Percentiles rank a stretch among this genome's conserved stretches.
phyloP scores from a whole-genome alignment of 2,329 filamentous ascomycete species.

The Xylariaceae sp. region DNA sequence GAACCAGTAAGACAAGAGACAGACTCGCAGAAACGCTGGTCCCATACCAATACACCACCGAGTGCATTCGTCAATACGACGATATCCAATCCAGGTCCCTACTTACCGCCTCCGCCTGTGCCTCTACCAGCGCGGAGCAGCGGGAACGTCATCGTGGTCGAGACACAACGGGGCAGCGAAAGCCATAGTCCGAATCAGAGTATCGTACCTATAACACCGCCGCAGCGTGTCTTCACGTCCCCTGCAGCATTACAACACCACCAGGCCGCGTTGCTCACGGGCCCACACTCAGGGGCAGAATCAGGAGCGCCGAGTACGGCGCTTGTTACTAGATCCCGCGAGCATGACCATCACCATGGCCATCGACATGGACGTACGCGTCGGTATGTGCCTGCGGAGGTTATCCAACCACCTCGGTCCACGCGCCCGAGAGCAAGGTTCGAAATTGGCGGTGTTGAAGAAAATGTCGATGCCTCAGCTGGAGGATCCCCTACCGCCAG shows the following conservation, averaged over 20 bases:
- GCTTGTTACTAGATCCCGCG: background rate
- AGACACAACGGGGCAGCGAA: background rate
- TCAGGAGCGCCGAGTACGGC: background rate
- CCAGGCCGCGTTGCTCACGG: too few relatives aligned
- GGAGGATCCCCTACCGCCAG: too few relatives aligned
- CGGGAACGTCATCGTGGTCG: background rate
- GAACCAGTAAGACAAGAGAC: too few relatives aligned
- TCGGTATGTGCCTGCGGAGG: background rate
- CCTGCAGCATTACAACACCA: too few relatives aligned
- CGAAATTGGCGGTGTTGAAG: background rate
- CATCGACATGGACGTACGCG: background rate
- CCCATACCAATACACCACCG: constrained; percentile 5
- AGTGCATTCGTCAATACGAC: background rate
- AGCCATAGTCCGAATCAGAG: background rate
- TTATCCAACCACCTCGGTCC: background rate
- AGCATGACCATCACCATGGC: background rate
- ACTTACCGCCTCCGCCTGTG: constrained; percentile 14
- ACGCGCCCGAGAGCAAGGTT: background rate
- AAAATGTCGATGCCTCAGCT: background rate
- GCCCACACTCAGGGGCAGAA: background rate
- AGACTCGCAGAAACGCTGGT: constrained; percentile 6
- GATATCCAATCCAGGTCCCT: background rate
- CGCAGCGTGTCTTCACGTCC: background rate
- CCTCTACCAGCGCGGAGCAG: constrained; percentile 4
- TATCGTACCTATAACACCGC: background rate